Conservation (phyloP, 2,329 filamentous ascomycete genomes). For the Alternaria sp. region DNA sequence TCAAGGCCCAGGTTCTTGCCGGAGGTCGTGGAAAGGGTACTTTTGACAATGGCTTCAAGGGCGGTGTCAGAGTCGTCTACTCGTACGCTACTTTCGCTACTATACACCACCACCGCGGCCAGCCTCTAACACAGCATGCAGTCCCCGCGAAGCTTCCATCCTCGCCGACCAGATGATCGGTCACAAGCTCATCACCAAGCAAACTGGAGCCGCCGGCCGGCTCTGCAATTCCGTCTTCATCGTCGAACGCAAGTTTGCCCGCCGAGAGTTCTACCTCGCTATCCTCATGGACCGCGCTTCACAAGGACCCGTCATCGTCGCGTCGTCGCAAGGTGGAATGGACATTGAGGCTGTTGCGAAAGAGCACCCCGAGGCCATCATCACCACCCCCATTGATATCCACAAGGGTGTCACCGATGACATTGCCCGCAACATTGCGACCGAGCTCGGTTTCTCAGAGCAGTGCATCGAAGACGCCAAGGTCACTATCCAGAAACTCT, state of each 20-base stretch:
- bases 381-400: slow-evolving; percentile 92
- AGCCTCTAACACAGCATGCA: slow-evolving; percentile 44
- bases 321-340: slow-evolving; percentile 98
- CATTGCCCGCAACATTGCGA: slow-evolving; percentile 87
- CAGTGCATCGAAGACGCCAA: slow-evolving; percentile 96
- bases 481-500: slow-evolving; percentile 97
- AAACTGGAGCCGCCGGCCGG: slow-evolving; percentile 91
- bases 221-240: slow-evolving; percentile 98
- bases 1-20: slow-evolving; percentile 98
- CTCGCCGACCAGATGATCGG: slow-evolving; percentile 99
- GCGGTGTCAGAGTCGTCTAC: slow-evolving; percentile 98
- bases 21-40: slow-evolving; percentile 97
- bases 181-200: slow-evolving; percentile 99
- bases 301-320: slow-evolving; percentile 93
- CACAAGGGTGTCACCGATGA: slow-evolving; percentile 94
- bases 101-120: background rate
- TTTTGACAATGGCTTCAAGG: slow-evolving; percentile 98
- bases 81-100: slow-evolving; percentile 64
- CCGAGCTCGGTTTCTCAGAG: slow-evolving; percentile 94
- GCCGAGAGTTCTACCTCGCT: slow-evolving; percentile 98
- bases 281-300: slow-evolving; percentile 96
- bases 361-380: slow-evolving; percentile 95
- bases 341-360: slow-evolving; percentile 99
- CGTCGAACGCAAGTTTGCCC: slow-evolving; percentile 99
- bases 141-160: slow-evolving; percentile 90